A percentile compares a stretch with the other conserved stretches of the same genome.
These are phyloP conservation scores for Pinus albicaulis DNA, from an alignment of 75 land plant species.

Conservation along the genomic window DNA sequence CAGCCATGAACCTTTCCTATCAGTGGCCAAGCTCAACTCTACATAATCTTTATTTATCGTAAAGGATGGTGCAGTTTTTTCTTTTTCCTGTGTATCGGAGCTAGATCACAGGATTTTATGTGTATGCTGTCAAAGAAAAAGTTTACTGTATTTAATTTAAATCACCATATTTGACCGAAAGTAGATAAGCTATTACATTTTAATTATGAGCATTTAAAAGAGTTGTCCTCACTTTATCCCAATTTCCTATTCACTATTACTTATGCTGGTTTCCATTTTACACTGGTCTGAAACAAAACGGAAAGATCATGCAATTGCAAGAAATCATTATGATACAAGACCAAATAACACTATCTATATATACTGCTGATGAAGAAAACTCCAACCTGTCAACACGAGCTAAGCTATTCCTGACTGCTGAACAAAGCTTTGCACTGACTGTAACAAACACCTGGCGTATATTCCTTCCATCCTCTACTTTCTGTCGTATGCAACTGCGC, in stretches of 20 bases:
- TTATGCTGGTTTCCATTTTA: too few relatives aligned
- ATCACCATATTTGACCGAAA: not conserved
- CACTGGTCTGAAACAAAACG: too few relatives aligned
- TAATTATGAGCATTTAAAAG: not conserved
- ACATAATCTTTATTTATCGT: too few relatives aligned
- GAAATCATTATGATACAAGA: not conserved
- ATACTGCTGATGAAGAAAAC: not conserved
- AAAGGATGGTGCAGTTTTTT: too few relatives aligned
- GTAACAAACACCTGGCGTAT: slow-evolving; percentile 62
- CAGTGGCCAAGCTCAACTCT: too few relatives aligned
- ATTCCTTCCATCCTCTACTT: not conserved
- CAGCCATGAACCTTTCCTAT: too few relatives aligned
- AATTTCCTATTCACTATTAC: too few relatives aligned
- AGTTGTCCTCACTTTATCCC: not conserved
- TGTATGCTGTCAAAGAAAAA: not conserved
- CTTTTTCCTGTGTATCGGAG: too few relatives aligned
- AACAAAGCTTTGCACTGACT: slow-evolving; percentile 64
- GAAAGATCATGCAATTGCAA: not conserved
- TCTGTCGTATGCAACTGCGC: not conserved
- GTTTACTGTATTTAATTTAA: not conserved
- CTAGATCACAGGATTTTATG: not conserved
- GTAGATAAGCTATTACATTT: not conserved
- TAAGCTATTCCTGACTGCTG: slow-evolving; percentile 56
- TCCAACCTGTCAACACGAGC: slow-evolving; percentile 40
- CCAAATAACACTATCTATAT: not conserved